Base-by-base conservation (phyloP, 1,284 basidiomycete genomes). In the Cryptococcus neoformans region DNA sequence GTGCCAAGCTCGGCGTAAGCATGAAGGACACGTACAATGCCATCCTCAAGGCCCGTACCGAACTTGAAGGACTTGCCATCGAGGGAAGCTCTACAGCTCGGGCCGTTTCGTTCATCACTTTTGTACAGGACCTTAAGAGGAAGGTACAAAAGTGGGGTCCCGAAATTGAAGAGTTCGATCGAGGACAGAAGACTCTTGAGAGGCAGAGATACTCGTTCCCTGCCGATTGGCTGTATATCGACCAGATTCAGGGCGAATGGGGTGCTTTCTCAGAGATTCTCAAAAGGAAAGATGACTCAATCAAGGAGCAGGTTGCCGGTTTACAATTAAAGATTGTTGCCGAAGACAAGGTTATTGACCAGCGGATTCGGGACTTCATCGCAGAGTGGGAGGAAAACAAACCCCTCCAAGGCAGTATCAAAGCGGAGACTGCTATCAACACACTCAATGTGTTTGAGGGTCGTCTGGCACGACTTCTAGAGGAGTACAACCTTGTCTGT, bases 31-130 rank as follows among this genome's bases (percentile, higher is more conserved):
- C 93, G 82, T 91, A 99, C 77, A 87, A 90, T 12, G 81, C 87
- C 36, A 93, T 99, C 58, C 79, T 90, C 61, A 96, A 97, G 80
- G 90, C 93, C 50, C 83, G 96, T 63, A 89, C 92, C 71, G 93
- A 97, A 65, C 83, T 99, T 52, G 96, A 99, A 78, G 88, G 92
- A 59, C 85, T 90, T 68, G 88, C 88, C 48, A 91, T 92, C 75
- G 80, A 81, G 52, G 77, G 78, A 4, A 73, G 69, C 48, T 83
- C 83, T 55, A 99, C 96, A 72, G 95, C 94, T 42, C 93, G 94
- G 61, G 93, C 96, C 72, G 96, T 99, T 64, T 89, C 91, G 0
- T 97, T 99, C 79, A 98, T 99, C 78, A 99, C 96, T 28, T 97
- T 97, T 73, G 94, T 99, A 0, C 95, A 99, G 79, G 94, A 98